Percentiles rank a stretch among this genome's conserved stretches.
phyloP scores from a whole-genome alignment of 352 stramenopile species.

The Pythium rhizo-oryzae region DNA sequence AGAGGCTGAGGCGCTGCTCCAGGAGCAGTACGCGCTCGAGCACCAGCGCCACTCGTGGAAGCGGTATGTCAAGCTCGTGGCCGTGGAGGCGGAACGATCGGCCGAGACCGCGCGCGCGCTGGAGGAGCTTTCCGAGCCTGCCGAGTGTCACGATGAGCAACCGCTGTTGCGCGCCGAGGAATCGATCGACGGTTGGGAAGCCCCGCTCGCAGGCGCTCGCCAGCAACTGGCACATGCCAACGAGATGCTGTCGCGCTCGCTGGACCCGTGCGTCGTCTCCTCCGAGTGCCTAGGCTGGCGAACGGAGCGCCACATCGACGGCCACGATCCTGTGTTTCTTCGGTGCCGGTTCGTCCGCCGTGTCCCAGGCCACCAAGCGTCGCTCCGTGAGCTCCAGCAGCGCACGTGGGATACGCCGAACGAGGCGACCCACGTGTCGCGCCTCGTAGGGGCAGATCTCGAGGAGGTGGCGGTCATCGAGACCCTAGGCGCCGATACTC shows the following conservation, averaged over 20 bases:
- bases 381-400: not conserved
- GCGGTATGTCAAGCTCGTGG: conserved; percentile 1
- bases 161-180: not conserved
- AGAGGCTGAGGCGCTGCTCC: not conserved
- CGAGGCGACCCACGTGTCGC: not conserved
- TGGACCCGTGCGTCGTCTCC: not conserved
- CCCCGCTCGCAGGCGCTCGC: not conserved
- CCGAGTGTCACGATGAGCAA: not conserved
- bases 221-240: not conserved
- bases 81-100: not conserved
- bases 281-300: not conserved
- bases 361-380: not conserved
- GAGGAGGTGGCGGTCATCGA: not conserved
- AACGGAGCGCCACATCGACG: not conserved
- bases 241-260: not conserved
- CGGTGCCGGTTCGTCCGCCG: not conserved
- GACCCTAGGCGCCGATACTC: not conserved
- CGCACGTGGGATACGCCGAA: not conserved
- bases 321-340: not conserved
- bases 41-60: not conserved
- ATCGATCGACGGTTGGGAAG: not conserved
- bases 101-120: not conserved
- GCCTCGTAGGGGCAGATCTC: not conserved
- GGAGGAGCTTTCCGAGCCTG: not conserved
- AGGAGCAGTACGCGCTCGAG: conserved; percentile 17